Percentiles rank a stretch among this genome's conserved stretches.
Conservation (phyloP, 73 alveolate genomes). For the Blepharisma stoltei region DNA sequence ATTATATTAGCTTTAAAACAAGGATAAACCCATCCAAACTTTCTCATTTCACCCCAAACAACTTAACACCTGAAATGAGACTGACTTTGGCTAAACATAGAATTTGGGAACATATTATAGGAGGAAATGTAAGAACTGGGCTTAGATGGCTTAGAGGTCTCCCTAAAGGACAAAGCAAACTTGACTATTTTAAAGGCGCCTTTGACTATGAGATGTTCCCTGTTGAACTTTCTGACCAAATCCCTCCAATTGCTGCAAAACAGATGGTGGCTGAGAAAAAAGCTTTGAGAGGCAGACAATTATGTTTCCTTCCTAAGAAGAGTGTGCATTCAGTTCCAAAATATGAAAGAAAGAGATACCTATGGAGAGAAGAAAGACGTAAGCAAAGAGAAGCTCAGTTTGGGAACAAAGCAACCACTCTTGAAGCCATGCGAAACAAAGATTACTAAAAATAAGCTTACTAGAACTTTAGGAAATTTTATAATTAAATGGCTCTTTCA, state of each 20-base stretch:
- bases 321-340: not conserved
- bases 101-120: constrained; percentile 64
- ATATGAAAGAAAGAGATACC: not conserved
- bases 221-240: not conserved
- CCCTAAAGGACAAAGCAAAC: not conserved
- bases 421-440: too few species aligned
- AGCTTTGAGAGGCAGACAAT: not conserved
- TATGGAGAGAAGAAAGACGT: not conserved
- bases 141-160: not conserved
- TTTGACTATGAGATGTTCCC: not conserved
- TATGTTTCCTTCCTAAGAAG: not conserved
- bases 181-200: not conserved
- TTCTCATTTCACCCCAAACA: not conserved
- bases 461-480: too few species aligned
- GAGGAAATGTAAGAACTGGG: constrained; percentile 50
- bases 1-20: too few species aligned
- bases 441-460: too few species aligned
- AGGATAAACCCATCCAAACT: not conserved
- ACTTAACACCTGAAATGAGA: constrained; percentile 39
- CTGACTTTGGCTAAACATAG: constrained; percentile 52
- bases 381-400: too few species aligned
- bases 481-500: constrained; percentile 13
- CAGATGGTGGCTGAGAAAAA: not conserved
- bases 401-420: too few species aligned
- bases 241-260: not conserved